Evolutionary conservation across 2,329 filamentous ascomycete genomes (phyloP).

Genomic region (Zymoseptoria crescenta): DNA sequence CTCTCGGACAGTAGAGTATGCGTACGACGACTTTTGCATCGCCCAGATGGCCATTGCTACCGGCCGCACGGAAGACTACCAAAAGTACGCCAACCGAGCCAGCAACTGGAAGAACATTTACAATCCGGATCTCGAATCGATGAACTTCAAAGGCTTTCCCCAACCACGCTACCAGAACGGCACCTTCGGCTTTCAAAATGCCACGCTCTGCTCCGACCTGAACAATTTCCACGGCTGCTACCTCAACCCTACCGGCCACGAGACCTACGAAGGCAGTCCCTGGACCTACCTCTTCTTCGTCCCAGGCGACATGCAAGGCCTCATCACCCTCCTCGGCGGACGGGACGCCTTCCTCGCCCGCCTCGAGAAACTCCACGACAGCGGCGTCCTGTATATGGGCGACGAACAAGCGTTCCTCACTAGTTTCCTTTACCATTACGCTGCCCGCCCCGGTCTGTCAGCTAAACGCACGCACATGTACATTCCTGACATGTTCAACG

Average conservation of each 20-base stretch:
- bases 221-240: slow-evolving; percentile 19
- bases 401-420: slow-evolving; percentile 26
- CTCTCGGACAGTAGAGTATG: slow-evolving; percentile 35
- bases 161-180: slow-evolving; percentile 14
- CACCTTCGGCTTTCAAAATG: slow-evolving; percentile 16
- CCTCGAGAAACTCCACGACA: slow-evolving; percentile 53
- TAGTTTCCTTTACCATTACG: slow-evolving; percentile 59
- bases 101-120: slow-evolving; percentile 51
- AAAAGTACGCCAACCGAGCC: slow-evolving; percentile 50
- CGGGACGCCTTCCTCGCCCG: slow-evolving; percentile 13
- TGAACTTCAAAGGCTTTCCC: slow-evolving; percentile 17
- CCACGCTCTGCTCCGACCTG: slow-evolving; percentile 14
- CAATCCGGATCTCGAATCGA: slow-evolving; percentile 13
- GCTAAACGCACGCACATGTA: slow-evolving; percentile 52
- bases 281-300: slow-evolving; percentile 19
- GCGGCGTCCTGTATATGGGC: slow-evolving; percentile 33
- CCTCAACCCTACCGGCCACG: slow-evolving; percentile 30
- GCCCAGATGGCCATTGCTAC: slow-evolving; percentile 52
- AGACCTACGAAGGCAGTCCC: slow-evolving; percentile 16
- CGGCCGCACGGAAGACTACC: slow-evolving; percentile 46
- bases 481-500: slow-evolving; percentile 53
- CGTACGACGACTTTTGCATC: slow-evolving; percentile 55
- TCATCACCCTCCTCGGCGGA: slow-evolving; percentile 13
- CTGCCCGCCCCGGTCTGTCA: slow-evolving; percentile 53
- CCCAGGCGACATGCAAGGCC: slow-evolving; percentile 15